These are phyloP conservation scores for Tuber calosporum DNA, from an alignment of 495 filamentous ascomycete species.

Conservation along the genomic window DNA sequence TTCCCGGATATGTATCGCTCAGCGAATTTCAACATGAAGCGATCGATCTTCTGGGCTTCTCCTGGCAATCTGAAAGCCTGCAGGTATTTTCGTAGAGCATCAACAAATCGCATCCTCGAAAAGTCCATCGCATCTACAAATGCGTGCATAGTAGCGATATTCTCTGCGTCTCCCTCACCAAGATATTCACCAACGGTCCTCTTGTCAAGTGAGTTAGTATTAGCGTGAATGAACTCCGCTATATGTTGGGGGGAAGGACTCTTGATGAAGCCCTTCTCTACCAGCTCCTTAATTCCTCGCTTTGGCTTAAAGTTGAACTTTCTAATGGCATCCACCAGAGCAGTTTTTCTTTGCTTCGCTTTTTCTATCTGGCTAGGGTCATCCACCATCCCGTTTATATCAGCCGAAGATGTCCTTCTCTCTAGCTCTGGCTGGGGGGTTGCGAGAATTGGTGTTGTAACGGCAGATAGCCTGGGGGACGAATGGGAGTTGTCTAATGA, in stretches of 20 bases:
- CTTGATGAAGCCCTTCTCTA: conserved; percentile 78
- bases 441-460: conserved; percentile 27
- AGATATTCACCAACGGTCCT: conserved; percentile 88
- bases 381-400: conserved; percentile 47
- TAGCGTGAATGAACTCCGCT: conserved; percentile 68
- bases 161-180: conserved; percentile 83
- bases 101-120: conserved; percentile 83
- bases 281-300: conserved; percentile 73
- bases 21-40: conserved; percentile 98
- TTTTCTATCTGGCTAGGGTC: conserved; percentile 87
- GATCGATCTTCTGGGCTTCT: conserved; percentile 98
- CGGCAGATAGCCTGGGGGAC: conserved; percentile 35
- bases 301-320: conserved; percentile 99
- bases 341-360: conserved; percentile 88
- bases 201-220: conserved; percentile 74
- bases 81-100: conserved; percentile 80
- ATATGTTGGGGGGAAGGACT: conserved; percentile 72
- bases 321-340: conserved; percentile 74
- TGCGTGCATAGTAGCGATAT: conserved; percentile 95
- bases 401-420: conserved; percentile 15
- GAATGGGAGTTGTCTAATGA: conserved; percentile 29
- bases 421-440: conserved; percentile 36
- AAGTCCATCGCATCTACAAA: conserved; percentile 97
- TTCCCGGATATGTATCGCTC: conserved; percentile 91
- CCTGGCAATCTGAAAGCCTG: conserved; percentile 93